A percentile compares a stretch with the other conserved stretches of the same genome.
Evolutionary conservation across 805 yeast genomes (phyloP).

Genomic region (Candida yuanshanica): DNA sequence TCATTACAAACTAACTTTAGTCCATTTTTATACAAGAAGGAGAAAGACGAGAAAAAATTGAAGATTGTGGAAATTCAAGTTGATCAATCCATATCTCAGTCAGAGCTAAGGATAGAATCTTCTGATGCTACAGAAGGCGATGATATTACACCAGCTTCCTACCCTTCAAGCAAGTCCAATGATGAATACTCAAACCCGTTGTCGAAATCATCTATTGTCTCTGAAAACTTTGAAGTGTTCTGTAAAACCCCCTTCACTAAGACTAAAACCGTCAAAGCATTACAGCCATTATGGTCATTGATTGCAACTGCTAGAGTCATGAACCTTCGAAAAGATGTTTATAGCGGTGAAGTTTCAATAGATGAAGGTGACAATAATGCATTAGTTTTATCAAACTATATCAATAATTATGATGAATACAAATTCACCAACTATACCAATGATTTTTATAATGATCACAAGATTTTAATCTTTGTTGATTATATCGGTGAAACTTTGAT

Average conservation of each 20-base stretch:
- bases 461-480: conserved; percentile 36
- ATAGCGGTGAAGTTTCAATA: conserved; percentile 32
- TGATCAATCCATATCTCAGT: background rate
- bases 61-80: conserved; percentile 16
- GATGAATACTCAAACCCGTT: conserved; percentile 7
- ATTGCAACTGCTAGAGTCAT: conserved; percentile 46
- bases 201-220: conserved; percentile 19
- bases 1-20: conserved; percentile 4
- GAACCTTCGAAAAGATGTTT: conserved; percentile 38
- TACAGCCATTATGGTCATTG: conserved; percentile 51
- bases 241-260: conserved; percentile 15
- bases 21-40: conserved; percentile 8
- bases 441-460: conserved; percentile 21
- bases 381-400: conserved; percentile 19
- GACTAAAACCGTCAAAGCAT: conserved; percentile 13
- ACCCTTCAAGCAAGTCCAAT: conserved; percentile 4
- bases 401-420: conserved; percentile 22
- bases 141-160: conserved; percentile 15
- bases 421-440: conserved; percentile 23
- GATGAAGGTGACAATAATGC: conserved; percentile 14
- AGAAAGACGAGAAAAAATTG: conserved; percentile 10
- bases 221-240: conserved; percentile 23
- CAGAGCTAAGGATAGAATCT: background rate
- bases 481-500: conserved; percentile 48
- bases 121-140: background rate